Conservation (phyloP, 768 basidiomycete species). For the Termitomyces sp. region DNA sequence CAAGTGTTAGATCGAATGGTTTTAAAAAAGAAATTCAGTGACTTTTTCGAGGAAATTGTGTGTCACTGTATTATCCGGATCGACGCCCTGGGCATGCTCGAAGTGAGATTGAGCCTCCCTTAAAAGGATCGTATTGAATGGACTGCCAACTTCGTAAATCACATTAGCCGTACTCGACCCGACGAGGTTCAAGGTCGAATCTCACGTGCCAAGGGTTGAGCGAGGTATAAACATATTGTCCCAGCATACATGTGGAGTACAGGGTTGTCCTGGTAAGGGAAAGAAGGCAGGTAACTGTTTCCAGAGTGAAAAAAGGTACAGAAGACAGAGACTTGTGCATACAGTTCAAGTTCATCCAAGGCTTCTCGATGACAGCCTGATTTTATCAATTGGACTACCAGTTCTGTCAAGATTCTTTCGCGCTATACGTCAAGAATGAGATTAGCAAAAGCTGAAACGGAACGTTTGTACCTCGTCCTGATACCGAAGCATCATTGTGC, state of each 20-base stretch:
- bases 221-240: conserved; percentile 59
- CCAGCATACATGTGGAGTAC: conserved; percentile 82
- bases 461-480: conserved; percentile 51
- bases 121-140: conserved; percentile 29
- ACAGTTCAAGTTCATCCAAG: conserved; percentile 85
- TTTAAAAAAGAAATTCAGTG: not conserved
- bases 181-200: not conserved
- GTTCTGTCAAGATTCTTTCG: conserved; percentile 68
- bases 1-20: not conserved
- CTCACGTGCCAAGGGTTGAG: conserved; percentile 29
- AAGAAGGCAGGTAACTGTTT: conserved; percentile 75
- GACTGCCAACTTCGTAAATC: conserved; percentile 1
- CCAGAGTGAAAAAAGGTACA: conserved; percentile 1
- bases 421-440: conserved; percentile 37
- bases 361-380: conserved; percentile 58
- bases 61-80: conserved; percentile 50
- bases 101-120: conserved; percentile 60
- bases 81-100: conserved; percentile 54
- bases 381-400: conserved; percentile 62
- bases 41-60: conserved; percentile 52
- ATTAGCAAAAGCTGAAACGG: not conserved
- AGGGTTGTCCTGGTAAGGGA: conserved; percentile 81
- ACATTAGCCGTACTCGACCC: not conserved
- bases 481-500: conserved; percentile 64
- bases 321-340: conserved; percentile 17